A percentile compares a stretch with the other conserved stretches of the same genome.
Conservation (phyloP, 352 stramenopile species). For the Globisporangium cylindrosporum region DNA sequence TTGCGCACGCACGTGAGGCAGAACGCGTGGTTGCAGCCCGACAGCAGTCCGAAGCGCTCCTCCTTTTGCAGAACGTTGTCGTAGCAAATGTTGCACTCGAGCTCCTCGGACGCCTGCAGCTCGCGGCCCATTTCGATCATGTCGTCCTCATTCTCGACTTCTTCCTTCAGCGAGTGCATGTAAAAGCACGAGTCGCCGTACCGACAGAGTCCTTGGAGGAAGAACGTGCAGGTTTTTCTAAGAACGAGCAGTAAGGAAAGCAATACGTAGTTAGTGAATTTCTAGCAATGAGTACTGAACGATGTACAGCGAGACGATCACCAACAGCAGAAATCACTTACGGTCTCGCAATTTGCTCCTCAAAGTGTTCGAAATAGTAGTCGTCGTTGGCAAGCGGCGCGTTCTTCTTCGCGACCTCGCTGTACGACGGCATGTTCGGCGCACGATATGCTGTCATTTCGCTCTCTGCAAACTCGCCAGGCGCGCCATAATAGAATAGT, state of each 20-base stretch:
- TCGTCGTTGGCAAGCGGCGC: conserved; percentile 17
- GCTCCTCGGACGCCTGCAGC: conserved; percentile 52
- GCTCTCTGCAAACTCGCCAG: conserved; percentile 55
- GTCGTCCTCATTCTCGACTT: conserved; percentile 44
- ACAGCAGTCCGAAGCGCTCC: conserved; percentile 82
- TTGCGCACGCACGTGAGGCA: conserved; percentile 83
- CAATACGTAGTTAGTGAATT: neutral
- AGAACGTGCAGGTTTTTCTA: conserved; percentile 84
- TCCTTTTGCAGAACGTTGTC: conserved; percentile 70
- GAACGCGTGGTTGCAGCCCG: conserved; percentile 78
- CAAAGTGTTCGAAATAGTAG: conserved; percentile 26
- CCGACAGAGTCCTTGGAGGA: conserved; percentile 72
- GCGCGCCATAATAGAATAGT: conserved; percentile 77
- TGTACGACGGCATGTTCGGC: conserved; percentile 45
- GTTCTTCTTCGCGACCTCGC: conserved; percentile 52
- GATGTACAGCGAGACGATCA: neutral
- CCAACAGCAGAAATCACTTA: conserved; percentile 26
- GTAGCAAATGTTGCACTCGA: conserved; percentile 88
- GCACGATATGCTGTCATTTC: conserved; percentile 16
- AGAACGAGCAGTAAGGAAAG: neutral
- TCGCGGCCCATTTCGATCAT: conserved; percentile 58
- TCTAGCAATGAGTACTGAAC: neutral
- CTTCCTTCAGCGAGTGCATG: conserved; percentile 53
- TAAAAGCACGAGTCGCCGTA: conserved; percentile 85
- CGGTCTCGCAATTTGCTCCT: conserved; percentile 45